phyloP scores from a whole-genome alignment of 306 rosid genomes.

The Oxytropis ochrocephala region DNA sequence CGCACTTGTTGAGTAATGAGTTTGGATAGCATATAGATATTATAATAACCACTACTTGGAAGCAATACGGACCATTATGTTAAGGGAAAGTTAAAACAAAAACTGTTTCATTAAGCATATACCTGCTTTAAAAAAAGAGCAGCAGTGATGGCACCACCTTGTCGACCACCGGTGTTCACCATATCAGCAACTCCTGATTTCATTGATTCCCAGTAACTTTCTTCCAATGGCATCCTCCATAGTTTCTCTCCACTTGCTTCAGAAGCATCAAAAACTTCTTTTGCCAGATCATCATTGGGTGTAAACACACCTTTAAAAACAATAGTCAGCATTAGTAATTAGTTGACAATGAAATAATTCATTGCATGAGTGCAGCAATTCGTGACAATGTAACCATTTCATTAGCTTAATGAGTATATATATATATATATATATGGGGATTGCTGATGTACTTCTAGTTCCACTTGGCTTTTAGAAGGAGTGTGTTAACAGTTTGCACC shows the following conservation, averaged over 20 bases:
- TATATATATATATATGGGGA: no score
- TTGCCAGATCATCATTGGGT: conserved; percentile 91
- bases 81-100: not conserved
- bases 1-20: not conserved
- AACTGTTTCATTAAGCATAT: conserved; percentile 19
- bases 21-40: not conserved
- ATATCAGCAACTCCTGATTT: conserved; percentile 96
- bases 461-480: not conserved
- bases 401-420: not conserved
- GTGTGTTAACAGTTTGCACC: no score
- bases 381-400: not conserved
- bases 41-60: conserved; percentile 30
- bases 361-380: not conserved
- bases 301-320: conserved; percentile 69
- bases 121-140: conserved; percentile 98
- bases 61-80: not conserved
- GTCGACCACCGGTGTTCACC: conserved; percentile 85
- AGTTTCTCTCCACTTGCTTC: conserved; percentile 84
- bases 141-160: conserved; percentile 84
- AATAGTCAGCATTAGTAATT: not conserved
- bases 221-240: conserved; percentile 97
- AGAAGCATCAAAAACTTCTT: conserved; percentile 76
- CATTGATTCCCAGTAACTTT: conserved; percentile 96
- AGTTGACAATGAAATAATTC: not conserved
- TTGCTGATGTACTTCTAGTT: not conserved